These are phyloP conservation scores for Huntiella moniliformis DNA, from an alignment of 2,329 filamentous ascomycete species.

Conservation along the genomic window DNA sequence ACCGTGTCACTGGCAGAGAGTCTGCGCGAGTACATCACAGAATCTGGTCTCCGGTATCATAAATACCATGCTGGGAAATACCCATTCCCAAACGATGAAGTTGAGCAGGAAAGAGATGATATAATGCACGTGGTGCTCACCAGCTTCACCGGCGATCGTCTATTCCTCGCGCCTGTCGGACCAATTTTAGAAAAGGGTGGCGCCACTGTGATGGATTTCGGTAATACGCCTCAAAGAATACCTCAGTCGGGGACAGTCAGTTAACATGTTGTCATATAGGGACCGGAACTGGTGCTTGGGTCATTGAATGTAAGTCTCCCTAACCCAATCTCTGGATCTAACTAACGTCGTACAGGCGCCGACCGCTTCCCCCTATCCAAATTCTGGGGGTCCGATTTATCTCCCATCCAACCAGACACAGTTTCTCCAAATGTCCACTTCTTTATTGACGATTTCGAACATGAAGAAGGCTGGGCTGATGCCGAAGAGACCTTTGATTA, in stretches of 20 bases:
- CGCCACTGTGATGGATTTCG: constrained; percentile 28
- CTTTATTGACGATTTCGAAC: constrained; percentile 33
- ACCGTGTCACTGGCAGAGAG: constrained; percentile 25
- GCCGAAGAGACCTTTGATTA: constrained; percentile 27
- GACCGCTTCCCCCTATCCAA: constrained; percentile 26
- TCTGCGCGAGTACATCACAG: constrained; percentile 25
- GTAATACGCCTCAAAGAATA: constrained; percentile 17
- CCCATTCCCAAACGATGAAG: constrained; percentile 25
- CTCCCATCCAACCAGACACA: constrained; percentile 32
- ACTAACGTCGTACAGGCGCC: constrained; percentile 29
- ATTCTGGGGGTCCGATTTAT: constrained; percentile 31
- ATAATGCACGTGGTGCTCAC: constrained; percentile 23
- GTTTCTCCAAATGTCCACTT: constrained; percentile 33
- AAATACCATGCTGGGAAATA: constrained; percentile 22
- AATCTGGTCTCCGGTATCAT: constrained; percentile 27
- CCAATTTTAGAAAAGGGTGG: constrained; percentile 19
- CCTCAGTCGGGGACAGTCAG: constrained; percentile 13
- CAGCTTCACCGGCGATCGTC: constrained; percentile 19
- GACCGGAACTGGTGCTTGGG: constrained; percentile 33
- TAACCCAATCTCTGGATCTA: constrained; percentile 22
- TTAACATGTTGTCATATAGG: constrained; percentile 25
- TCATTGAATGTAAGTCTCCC: constrained; percentile 26
- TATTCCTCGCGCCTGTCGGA: constrained; percentile 27
- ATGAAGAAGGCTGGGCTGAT: constrained; percentile 30
- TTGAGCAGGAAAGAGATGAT: constrained; percentile 24